phyloP scores from a whole-genome alignment of 345 rosid species.

The Rhizophora apiculata region DNA sequence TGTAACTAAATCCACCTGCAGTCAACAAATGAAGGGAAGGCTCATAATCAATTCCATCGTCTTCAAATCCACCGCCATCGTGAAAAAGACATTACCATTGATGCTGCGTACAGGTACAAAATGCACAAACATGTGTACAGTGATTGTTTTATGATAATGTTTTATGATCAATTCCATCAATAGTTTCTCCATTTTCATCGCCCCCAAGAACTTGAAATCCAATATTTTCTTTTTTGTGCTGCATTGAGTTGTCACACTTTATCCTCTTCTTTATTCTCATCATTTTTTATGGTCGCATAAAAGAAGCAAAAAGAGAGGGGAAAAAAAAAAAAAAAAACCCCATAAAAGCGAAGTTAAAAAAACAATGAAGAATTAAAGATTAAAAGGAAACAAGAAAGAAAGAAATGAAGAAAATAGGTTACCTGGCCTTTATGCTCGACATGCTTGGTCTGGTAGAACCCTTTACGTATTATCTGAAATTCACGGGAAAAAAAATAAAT shows the following conservation, averaged over 20 bases:
- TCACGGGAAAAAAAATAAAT: background rate
- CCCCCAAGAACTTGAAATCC: background rate
- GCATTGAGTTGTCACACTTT: background rate
- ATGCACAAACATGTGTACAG: too few species aligned
- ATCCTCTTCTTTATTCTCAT: background rate
- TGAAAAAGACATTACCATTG: too few species aligned
- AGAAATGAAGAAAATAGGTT: conserved; percentile 5
- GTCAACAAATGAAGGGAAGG: background rate
- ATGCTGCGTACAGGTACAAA: too few species aligned
- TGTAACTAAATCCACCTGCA: conserved; percentile 92
- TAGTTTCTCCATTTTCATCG: too few species aligned
- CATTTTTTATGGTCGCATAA: too few species aligned
- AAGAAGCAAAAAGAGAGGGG: too few species aligned
- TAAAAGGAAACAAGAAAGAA: background rate
- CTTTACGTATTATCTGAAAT: conserved; percentile 64
- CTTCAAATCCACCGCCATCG: too few species aligned
- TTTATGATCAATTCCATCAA: too few species aligned
- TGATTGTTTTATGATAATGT: too few species aligned
- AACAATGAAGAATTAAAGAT: background rate
- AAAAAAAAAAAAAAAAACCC: too few species aligned
- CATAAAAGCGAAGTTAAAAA: background rate
- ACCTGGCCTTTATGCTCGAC: conserved; percentile 98
- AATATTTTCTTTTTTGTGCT: background rate
- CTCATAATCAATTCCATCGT: background rate
- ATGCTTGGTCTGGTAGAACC: conserved; percentile 78